A percentile compares a stretch with the other conserved stretches of the same genome.
phyloP scores from a whole-genome alignment of 164 flowering plant species.

The Dillenia suffruticosa region DNA sequence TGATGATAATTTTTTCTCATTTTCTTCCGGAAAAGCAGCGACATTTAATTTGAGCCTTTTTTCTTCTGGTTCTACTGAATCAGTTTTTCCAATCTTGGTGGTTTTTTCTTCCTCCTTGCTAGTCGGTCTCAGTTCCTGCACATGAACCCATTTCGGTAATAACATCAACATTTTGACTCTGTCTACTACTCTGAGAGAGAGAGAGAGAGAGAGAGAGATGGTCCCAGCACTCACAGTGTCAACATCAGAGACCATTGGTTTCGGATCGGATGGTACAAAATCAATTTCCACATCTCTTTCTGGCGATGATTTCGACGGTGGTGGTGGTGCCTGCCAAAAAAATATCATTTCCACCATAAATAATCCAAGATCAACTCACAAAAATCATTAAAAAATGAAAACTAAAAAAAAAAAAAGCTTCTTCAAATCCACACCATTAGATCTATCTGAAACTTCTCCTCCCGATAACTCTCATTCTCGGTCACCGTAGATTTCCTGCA shows the following conservation, averaged over 20 bases:
- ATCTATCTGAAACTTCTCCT: conserved; percentile 84
- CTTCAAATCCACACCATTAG: conserved; percentile 64
- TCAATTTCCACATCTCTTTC: conserved; percentile 49
- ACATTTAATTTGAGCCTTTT: conserved; percentile 12
- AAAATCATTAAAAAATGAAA: neutral
- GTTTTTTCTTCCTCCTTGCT: conserved; percentile 28
- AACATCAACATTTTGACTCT: neutral
- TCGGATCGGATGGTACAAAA: conserved; percentile 27
- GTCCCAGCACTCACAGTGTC: conserved; percentile 42
- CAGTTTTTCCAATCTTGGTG: conserved; percentile 14
- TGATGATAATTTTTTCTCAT: conserved; percentile 30
- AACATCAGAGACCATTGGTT: conserved; percentile 28
- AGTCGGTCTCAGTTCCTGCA: conserved; percentile 32
- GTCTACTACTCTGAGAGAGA: neutral
- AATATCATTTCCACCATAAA: neutral
- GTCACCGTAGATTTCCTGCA: conserved; percentile 30
- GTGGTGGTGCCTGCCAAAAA: conserved; percentile 25
- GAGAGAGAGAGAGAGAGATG: neutral
- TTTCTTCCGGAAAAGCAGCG: conserved; percentile 5
- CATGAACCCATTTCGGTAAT: neutral
- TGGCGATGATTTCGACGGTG: conserved; percentile 65
- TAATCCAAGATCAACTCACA: neutral
- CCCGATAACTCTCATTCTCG: conserved; percentile 38
- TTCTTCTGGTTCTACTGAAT: conserved; percentile 20
- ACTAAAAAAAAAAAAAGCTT: neutral